These are phyloP conservation scores for Xanthoceras sorbifolium DNA, from an alignment of 345 rosid species.

Conservation along the genomic window DNA sequence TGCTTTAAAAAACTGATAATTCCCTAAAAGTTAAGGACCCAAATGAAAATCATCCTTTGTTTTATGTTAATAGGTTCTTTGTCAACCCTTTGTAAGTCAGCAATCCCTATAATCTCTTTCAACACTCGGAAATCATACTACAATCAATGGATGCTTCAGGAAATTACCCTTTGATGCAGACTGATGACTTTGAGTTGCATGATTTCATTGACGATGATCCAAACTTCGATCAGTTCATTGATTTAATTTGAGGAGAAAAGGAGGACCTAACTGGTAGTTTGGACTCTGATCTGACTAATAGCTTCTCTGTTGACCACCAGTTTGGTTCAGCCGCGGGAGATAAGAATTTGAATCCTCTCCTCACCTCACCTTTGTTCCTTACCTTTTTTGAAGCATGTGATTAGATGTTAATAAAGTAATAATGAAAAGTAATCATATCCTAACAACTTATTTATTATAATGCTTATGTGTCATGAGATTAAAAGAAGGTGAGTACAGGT, in stretches of 20 bases:
- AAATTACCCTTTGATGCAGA: slow-evolving; percentile 26
- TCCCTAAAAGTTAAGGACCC: too few relatives aligned
- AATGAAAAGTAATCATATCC: too few relatives aligned
- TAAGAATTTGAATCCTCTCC: too few relatives aligned
- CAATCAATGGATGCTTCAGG: too few relatives aligned
- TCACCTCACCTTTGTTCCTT: too few relatives aligned
- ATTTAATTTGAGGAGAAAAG: slow-evolving; percentile 54
- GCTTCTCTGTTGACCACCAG: slow-evolving; percentile 30
- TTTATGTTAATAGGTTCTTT: not conserved
- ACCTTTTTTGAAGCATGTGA: too few relatives aligned
- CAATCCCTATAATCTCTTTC: not conserved
- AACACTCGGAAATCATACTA: not conserved
- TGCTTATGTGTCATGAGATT: too few relatives aligned
- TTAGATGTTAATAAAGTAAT: too few relatives aligned
- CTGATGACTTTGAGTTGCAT: slow-evolving; percentile 29
- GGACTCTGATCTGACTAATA: slow-evolving; percentile 37
- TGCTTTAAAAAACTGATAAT: too few relatives aligned
- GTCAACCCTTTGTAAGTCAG: not conserved
- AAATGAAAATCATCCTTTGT: too few relatives aligned
- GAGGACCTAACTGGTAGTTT: slow-evolving; percentile 29
- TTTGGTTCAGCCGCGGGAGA: slow-evolving; percentile 34
- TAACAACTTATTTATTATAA: too few relatives aligned
- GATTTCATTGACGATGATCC: slow-evolving; percentile 57
- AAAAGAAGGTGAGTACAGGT: too few relatives aligned
- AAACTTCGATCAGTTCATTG: slow-evolving; percentile 57